These are phyloP conservation scores for Aspergillus quadrilineatus DNA, from an alignment of 2,329 filamentous ascomycete species.

Conservation along the genomic window DNA sequence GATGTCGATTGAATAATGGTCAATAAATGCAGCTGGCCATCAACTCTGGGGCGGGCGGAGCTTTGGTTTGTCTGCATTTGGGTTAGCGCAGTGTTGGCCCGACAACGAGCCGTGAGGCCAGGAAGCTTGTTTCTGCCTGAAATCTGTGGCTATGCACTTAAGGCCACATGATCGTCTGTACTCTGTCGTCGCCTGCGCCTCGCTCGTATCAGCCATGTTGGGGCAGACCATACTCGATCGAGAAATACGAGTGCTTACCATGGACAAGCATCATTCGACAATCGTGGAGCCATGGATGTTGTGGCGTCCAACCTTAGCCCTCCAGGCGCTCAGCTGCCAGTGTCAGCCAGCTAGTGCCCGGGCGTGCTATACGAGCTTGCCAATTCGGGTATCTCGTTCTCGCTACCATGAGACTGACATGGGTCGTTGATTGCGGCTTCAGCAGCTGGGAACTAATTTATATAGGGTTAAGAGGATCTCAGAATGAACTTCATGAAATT, in stretches of 20 bases:
- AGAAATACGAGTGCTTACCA: conserved; percentile 1
- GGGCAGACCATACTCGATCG: neutral
- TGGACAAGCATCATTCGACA: neutral
- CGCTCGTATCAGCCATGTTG: neutral
- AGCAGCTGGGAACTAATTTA: neutral
- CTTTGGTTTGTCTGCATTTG: conserved; percentile 12
- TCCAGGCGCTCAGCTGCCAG: neutral
- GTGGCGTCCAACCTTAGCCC: conserved; percentile 3
- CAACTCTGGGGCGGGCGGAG: conserved; percentile 1
- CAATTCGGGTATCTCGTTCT: conserved; percentile 23
- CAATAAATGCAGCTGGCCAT: conserved; percentile 12
- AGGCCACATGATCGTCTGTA: neutral
- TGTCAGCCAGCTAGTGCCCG: neutral
- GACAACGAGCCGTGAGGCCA: conserved; percentile 13
- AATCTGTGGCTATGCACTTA: conserved; percentile 7
- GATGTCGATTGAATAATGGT: conserved; percentile 1
- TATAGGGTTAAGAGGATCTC: neutral
- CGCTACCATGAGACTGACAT: conserved; percentile 14
- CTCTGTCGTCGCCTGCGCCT: neutral
- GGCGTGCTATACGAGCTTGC: conserved; percentile 12
- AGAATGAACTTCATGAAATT: neutral
- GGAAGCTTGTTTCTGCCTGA: conserved; percentile 2
- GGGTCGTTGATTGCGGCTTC: neutral
- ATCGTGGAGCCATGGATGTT: neutral
- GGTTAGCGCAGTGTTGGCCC: conserved; percentile 17